phyloP scores from a whole-genome alignment of 176 grass and related monocot species.

The Eragrostis nindensis region DNA sequence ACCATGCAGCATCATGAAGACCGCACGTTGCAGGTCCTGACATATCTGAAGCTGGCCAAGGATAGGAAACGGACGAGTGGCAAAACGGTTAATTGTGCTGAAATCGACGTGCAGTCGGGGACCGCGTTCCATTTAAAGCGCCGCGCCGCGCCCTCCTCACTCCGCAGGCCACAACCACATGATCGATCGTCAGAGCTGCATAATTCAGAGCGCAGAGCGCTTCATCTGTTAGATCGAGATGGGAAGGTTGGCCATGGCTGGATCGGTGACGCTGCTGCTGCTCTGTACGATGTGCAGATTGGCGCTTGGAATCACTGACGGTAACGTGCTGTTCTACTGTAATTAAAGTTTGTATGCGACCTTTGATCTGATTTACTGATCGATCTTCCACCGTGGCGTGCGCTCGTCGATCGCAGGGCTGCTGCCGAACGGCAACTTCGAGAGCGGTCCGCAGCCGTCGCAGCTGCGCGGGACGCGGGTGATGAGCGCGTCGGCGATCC shows the following conservation, averaged over 20 bases:
- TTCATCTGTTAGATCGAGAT: conserved; percentile 23
- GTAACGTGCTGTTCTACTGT: conserved; percentile 38
- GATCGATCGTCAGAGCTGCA: neutral
- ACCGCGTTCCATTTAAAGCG: conserved; percentile 25
- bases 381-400: neutral
- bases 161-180: conserved; percentile 7
- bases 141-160: neutral
- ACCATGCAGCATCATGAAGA: conserved; percentile 12
- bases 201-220: conserved; percentile 1
- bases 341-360: neutral
- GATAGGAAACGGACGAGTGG: conserved; percentile 11
- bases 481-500: conserved; percentile 50
- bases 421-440: conserved; percentile 92
- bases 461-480: conserved; percentile 77
- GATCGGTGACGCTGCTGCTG: conserved; percentile 39
- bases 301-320: conserved; percentile 56
- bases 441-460: conserved; percentile 53
- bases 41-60: conserved; percentile 13
- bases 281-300: conserved; percentile 32
- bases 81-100: neutral
- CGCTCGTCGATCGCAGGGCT: conserved; percentile 44
- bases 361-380: neutral
- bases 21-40: conserved; percentile 36
- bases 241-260: conserved; percentile 35
- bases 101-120: conserved; percentile 4